phyloP scores from a whole-genome alignment of 495 filamentous ascomycete genomes.

The Penicillium chermesinum region DNA sequence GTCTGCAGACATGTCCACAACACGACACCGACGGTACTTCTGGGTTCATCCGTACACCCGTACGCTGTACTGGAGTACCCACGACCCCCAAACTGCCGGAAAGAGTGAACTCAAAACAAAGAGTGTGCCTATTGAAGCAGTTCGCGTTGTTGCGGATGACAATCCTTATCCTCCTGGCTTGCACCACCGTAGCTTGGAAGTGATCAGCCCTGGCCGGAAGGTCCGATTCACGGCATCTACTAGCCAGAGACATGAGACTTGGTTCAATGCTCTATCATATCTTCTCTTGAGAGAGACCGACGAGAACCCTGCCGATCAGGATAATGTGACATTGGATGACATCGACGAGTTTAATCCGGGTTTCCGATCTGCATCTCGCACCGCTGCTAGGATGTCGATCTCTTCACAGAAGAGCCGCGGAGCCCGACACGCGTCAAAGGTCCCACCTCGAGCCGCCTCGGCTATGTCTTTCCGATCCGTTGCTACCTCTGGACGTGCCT shows the following conservation, averaged over 20 bases:
- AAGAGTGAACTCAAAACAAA: constrained; percentile 80
- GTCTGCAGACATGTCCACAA: constrained; percentile 77
- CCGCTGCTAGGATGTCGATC: constrained; percentile 60
- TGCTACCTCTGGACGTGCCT: constrained; percentile 38
- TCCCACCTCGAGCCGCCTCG: constrained; percentile 38
- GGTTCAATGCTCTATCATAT: constrained; percentile 97
- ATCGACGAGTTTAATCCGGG: constrained; percentile 86
- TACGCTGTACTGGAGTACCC: constrained; percentile 93
- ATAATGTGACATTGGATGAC: constrained; percentile 67
- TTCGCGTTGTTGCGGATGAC: constrained; percentile 90
- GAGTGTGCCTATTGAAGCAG: constrained; percentile 89
- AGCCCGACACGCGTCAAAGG: constrained; percentile 51
- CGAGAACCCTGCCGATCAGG: constrained; percentile 52
- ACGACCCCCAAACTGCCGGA: constrained; percentile 75
- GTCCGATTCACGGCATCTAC: constrained; percentile 93
- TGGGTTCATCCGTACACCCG: constrained; percentile 98
- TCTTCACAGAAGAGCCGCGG: constrained; percentile 78
- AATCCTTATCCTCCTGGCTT: constrained; percentile 93
- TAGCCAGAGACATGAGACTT: constrained; percentile 90
- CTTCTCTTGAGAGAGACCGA: constrained; percentile 70
- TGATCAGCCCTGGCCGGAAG: constrained; percentile 80
- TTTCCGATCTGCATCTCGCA: constrained; percentile 49
- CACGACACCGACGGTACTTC: constrained; percentile 91
- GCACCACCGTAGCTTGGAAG: constrained; percentile 85
- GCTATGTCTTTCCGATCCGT: constrained; percentile 43